Evolutionary conservation across 2,329 filamentous ascomycete genomes (phyloP), one percentile per base, ranked within the genome.

Genomic region (Chalaropsis ovoidea): DNA sequence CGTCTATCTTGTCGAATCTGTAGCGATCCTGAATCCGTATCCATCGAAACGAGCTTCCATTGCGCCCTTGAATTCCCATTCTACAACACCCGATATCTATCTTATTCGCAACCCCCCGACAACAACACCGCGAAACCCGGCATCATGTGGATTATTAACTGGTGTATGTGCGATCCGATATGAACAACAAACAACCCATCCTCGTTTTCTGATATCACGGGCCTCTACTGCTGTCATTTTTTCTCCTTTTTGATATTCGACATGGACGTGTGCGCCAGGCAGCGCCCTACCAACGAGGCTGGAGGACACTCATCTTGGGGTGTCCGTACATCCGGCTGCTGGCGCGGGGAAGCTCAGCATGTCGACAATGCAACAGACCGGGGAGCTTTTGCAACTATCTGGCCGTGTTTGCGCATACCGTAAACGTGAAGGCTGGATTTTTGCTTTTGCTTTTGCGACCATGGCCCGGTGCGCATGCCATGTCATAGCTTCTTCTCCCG

Each of bases 81-180:
- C 69, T 67, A 68, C 52, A 45, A 61, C 64, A 61, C 64, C 66
- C 63, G 58, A 61, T 61, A 47, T 56, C 67, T 66, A 64, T 60
- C 61, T 31, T 67, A 58, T 58, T 42, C 63, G 52, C 56, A 67
- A 41, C 65, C 49, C 17, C 62, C 11, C 27, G 41, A 52, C 15
- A 39, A n/a, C 27, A 45, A 65, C 42, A 62, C 27, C 13, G 22
- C 27, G 69, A 67, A 45, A 62, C 70, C 68, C 67, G 70, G 71
- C 77, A 81, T 74, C 70, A 95, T 96, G 91, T 95, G 90, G 90
- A 88, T 96, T 76, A 79, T 95, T 75, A 91, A 93, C 84, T 96
- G 91, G 90, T 95, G 90, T 95, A 90, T 75, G 85, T 81, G 70
- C 52, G 22, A 31, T 27, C 52, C 22, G 24, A 56, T 31, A 31